Evolutionary conservation across 306 rosid species (phyloP), one percentile per base, ranked within the genome.

Genomic region (Pachyrhizus erosus): DNA sequence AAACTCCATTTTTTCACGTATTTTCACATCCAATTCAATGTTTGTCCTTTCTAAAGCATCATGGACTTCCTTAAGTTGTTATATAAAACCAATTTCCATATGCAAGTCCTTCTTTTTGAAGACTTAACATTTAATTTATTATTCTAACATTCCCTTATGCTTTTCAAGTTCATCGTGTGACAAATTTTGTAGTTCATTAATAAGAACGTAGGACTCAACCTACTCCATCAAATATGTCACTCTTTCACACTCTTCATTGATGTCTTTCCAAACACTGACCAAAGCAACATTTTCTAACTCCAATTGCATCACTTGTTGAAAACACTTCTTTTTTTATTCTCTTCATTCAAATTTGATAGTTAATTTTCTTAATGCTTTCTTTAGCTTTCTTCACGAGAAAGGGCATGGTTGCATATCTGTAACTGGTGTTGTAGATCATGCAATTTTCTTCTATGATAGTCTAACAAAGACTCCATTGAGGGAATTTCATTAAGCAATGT

Each of bases 71-170:
- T 9, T 34, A 4, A 85, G 72, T 71, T 80, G 85, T 75, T 82
- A 86, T 54, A 80, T 51, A 3, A 73, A 76, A 20, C 55, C 74
- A 40, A 58, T 48, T 80, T 84, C 85, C 31, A 64, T 61, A 71
- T 84, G 78, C 68, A 82, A n/a, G n/a, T n/a, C 77, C 61, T 82
- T 77, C 43, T 87, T 85, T 61, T 86, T 46, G 40, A 88, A 77
- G 75, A 58, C 54, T 60, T 88, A 88, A 75, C 80, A 70, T 79
- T 20, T 82, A 8, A 85, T 70, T 34, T 90, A 88, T 77, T 93
- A 91, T 85, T 91, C 83, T 33, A 87, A 82, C 91, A 86, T 84
- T 77, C 87, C 85, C 86, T 84, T 89, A 76, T 78, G 86, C 77
- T 76, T 82, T 23, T 84, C 87, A 58, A 89, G 73, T 66, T 92